Conservation (phyloP, 805 yeast species). For the Nakazawaea anatomiae region DNA sequence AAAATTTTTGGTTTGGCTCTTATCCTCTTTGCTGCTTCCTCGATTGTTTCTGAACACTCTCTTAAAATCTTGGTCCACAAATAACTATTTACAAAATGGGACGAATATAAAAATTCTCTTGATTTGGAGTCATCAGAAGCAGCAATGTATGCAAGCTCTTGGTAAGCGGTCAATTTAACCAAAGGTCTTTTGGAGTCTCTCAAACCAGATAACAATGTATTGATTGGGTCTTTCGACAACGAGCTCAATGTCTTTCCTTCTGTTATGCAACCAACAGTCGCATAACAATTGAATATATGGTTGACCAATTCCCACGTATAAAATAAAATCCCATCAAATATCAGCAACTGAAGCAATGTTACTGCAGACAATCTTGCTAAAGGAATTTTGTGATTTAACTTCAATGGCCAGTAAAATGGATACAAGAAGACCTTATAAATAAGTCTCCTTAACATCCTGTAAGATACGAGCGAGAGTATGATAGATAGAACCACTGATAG, state of each 20-base stretch:
- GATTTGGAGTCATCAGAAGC: conserved; percentile 40
- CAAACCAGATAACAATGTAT: conserved; percentile 59
- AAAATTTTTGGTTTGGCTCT: conserved; percentile 16
- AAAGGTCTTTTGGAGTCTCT: conserved; percentile 40
- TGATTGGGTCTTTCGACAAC: conserved; percentile 54
- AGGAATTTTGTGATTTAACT: conserved; percentile 36
- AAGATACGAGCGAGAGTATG: conserved; percentile 31
- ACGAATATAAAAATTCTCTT: conserved; percentile 49
- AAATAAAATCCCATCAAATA: conserved; percentile 28
- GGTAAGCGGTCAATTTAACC: conserved; percentile 63
- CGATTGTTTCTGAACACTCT: conserved; percentile 53
- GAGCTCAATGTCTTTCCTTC: conserved; percentile 57
- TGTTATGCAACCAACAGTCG: conserved; percentile 67
- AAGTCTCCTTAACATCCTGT: conserved; percentile 32
- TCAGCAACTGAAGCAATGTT: conserved; percentile 24
- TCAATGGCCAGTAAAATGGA: conserved; percentile 25
- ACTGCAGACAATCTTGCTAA: conserved; percentile 26
- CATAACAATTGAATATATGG: conserved; percentile 55
- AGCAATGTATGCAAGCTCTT: conserved; percentile 64
- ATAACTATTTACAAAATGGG: conserved; percentile 36
- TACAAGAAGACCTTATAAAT: conserved; percentile 33
- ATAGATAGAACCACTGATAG: conserved; percentile 24
- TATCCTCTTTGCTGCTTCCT: conserved; percentile 38
- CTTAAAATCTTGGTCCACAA: conserved; percentile 56
- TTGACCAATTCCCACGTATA: conserved; percentile 51